A percentile compares a stretch with the other conserved stretches of the same genome.
phyloP scores from a whole-genome alignment of 1,139 yeast species.

The Suhomyces terraborum region DNA sequence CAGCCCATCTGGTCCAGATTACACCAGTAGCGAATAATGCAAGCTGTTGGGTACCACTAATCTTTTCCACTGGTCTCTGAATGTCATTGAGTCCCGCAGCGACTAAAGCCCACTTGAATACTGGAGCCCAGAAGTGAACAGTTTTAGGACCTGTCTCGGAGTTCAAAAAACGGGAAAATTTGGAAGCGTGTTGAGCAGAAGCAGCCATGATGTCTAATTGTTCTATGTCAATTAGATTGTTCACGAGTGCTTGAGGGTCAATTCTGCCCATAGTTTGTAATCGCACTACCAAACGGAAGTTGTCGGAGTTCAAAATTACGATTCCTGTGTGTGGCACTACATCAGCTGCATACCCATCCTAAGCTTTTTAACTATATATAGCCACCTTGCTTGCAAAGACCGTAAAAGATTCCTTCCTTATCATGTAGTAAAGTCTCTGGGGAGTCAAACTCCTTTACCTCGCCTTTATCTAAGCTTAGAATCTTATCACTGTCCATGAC shows the following conservation, averaged over 20 bases:
- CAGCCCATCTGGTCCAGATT: slow-evolving; percentile 98
- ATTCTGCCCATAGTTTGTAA: background rate
- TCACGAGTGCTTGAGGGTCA: slow-evolving; percentile 1
- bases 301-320: slow-evolving; percentile 2
- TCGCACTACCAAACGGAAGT: slow-evolving; percentile 7
- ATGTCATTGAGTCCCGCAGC: slow-evolving; percentile 87
- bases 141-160: slow-evolving; percentile 95
- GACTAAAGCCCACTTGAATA: slow-evolving; percentile 80
- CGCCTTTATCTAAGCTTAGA: slow-evolving; percentile 67
- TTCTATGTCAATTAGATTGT: background rate
- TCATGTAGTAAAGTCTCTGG: slow-evolving; percentile 53
- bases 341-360: background rate
- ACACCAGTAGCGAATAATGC: slow-evolving; percentile 91
- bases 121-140: slow-evolving; percentile 89
- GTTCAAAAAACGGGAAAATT: slow-evolving; percentile 70
- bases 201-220: slow-evolving; percentile 37
- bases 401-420: slow-evolving; percentile 49
- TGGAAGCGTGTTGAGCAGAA: slow-evolving; percentile 51
- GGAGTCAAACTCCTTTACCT: slow-evolving; percentile 67
- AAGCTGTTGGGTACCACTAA: slow-evolving; percentile 88
- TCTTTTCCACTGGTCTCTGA: slow-evolving; percentile 86
- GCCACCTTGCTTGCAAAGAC: slow-evolving; percentile 53
- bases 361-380: slow-evolving; percentile 18
- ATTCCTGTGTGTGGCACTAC: background rate
- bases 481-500: slow-evolving; percentile 78